Conservation (phyloP, 2,329 filamentous ascomycete species). For the Xylogone sp. region DNA sequence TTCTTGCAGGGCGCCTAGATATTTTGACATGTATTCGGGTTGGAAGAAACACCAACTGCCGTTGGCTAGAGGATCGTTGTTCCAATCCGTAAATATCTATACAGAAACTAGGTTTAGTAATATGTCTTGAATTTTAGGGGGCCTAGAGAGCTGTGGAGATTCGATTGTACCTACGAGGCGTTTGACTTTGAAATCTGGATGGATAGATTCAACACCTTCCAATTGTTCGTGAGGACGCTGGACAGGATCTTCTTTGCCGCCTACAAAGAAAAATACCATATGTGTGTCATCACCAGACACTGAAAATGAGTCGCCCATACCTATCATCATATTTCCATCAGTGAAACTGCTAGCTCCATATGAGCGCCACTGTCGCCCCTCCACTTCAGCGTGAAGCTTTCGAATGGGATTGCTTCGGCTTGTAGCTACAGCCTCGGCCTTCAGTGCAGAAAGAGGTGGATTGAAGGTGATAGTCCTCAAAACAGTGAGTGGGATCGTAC, state of each 20-base stretch:
- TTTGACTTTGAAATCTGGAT: neutral
- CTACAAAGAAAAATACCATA: neutral
- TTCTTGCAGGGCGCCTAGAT: conserved; percentile 22
- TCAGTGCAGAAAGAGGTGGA: conserved; percentile 21
- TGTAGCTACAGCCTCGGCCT: conserved; percentile 7
- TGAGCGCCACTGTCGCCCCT: neutral
- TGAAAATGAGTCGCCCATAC: no score
- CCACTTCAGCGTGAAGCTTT: conserved; percentile 1
- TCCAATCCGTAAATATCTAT: conserved; percentile 2
- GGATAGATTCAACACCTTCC: no score
- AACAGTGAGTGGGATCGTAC: conserved; percentile 17
- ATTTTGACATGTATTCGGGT: conserved; percentile 12
- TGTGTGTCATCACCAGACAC: conserved; percentile 1
- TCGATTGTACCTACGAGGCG: neutral
- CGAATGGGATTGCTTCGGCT: neutral
- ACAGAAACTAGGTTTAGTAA: neutral
- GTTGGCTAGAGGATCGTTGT: conserved; percentile 25
- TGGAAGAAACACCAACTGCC: conserved; percentile 23
- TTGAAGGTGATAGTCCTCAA: conserved; percentile 21
- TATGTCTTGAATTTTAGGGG: no score
- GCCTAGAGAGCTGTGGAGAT: no score
- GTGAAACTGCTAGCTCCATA: no score
- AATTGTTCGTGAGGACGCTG: neutral
- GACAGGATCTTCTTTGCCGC: neutral
- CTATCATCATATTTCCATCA: no score